Evolutionary conservation across 148 eudicot species (phyloP), one percentile per base, ranked within the genome.

Genomic region (Vaccinium darrowii): DNA sequence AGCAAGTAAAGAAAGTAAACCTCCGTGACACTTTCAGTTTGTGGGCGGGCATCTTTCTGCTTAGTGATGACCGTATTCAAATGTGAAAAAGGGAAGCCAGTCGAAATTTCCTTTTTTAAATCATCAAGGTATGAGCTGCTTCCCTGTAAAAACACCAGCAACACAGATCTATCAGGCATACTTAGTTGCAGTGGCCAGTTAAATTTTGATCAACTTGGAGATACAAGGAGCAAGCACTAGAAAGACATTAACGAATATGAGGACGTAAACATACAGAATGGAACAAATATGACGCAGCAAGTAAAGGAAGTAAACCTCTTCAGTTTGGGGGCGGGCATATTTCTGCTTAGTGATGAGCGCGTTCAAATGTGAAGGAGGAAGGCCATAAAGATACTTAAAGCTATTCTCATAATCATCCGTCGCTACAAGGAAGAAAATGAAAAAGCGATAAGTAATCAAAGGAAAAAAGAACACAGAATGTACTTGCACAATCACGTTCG

Each of bases 51-150:
- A 13, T 95, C 95, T 86, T 90, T 95, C 88, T 95, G 94, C 84
- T 91, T 94, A 18, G 94, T 94, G 93, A 92, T 92, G 92, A 96
- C 92, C 97, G 92, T 89, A 84, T 93, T 96, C 95, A 96, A 89
- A 86, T 96, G 94, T 58, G 93, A 86, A 67, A 97, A 94, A 84
- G 81, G 43, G 73, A 94, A 94, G 82, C 98, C 99, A 84, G 36
- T 33, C 3, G 36, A 33, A 33, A 33, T 33, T 33, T 33, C 36
- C 36, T 43, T 43, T 43, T 4, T 43, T 43, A 43, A 4, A 43
- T 43, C 47, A 4, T 65, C 84, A 19, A 92, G 85, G 30, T 97
- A 91, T 67, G 97, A 91, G 53, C 94, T 89, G 84, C 89, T 96
- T 84, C 92, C 91, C 99, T 96, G 94, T 85, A 25, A 78, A 82